phyloP scores from a whole-genome alignment of 1,284 basidiomycete genomes.

The Fistulina hepatica region DNA sequence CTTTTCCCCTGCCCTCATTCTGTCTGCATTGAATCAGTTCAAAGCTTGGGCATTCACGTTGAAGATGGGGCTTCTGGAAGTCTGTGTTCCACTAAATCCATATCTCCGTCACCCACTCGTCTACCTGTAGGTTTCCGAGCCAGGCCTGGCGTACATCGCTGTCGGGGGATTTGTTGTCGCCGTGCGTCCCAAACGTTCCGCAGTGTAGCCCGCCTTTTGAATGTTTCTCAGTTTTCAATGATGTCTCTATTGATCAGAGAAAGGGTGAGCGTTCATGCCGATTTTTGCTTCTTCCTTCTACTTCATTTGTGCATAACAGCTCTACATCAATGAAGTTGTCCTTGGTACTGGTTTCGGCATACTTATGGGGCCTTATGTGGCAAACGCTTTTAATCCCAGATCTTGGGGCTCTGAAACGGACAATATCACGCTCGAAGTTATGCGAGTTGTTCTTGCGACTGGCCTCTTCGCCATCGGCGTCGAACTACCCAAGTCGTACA shows the following conservation, averaged over 20 bases:
- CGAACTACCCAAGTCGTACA: slow-evolving; percentile 58
- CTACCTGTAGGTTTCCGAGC: slow-evolving; percentile 32
- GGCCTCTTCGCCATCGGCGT: slow-evolving; percentile 68
- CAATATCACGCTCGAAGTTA: slow-evolving; percentile 68
- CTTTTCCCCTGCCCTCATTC: too few species aligned
- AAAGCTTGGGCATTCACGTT: too few species aligned
- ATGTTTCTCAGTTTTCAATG: slow-evolving; percentile 55
- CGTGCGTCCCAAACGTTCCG: slow-evolving; percentile 28
- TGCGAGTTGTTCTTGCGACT: slow-evolving; percentile 57
- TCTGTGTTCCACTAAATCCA: slow-evolving; percentile 5
- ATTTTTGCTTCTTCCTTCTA: background rate
- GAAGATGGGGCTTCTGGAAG: slow-evolving; percentile 11
- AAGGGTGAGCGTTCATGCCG: slow-evolving; percentile 30
- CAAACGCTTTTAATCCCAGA: slow-evolving; percentile 71
- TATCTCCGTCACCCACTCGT: slow-evolving; percentile 15
- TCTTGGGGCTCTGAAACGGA: slow-evolving; percentile 54
- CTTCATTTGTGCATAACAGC: slow-evolving; percentile 21
- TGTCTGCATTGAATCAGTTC: too few species aligned
- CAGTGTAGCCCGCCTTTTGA: slow-evolving; percentile 1
- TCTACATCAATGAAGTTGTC: slow-evolving; percentile 90
- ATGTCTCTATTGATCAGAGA: slow-evolving; percentile 78
- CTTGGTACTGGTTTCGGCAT: slow-evolving; percentile 67
- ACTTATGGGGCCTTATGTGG: slow-evolving; percentile 63
- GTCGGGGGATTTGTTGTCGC: slow-evolving; percentile 70
- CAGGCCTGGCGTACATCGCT: slow-evolving; percentile 58